phyloP scores from a whole-genome alignment of 2,329 filamentous ascomycete species.

The Cyphellophora attinorum region DNA sequence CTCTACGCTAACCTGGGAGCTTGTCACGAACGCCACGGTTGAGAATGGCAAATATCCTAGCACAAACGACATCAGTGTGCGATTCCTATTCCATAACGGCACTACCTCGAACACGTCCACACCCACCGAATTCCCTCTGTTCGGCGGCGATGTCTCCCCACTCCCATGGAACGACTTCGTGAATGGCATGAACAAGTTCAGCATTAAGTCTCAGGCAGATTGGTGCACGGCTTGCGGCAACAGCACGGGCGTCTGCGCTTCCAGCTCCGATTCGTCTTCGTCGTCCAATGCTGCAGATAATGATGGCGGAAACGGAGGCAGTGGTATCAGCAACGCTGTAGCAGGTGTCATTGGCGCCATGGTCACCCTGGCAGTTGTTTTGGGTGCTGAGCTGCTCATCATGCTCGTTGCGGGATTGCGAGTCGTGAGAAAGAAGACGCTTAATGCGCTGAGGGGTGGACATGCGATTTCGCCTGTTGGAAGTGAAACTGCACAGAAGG shows the following conservation, averaged over 20 bases:
- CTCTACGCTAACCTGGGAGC: constrained; percentile 70
- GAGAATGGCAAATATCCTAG: constrained; percentile 31
- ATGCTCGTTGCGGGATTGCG: constrained; percentile 48
- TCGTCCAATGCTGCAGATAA: constrained; percentile 18
- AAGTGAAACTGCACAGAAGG: too few species aligned
- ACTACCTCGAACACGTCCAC: constrained; percentile 36
- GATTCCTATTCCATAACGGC: constrained; percentile 56
- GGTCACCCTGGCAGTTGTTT: constrained; percentile 54
- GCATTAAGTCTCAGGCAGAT: constrained; percentile 51
- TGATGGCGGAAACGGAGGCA: constrained; percentile 25
- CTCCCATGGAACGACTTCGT: constrained; percentile 64
- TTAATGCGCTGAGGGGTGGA: too few species aligned
- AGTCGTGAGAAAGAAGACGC: constrained; percentile 44
- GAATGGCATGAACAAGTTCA: constrained; percentile 52
- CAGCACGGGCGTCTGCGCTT: constrained; percentile 56
- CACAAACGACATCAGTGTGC: constrained; percentile 42
- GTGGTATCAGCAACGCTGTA: constrained; percentile 57
- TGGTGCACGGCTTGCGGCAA: constrained; percentile 76
- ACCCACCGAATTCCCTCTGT: constrained; percentile 48
- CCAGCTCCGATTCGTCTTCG: constrained; percentile 22
- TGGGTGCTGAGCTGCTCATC: constrained; percentile 46
- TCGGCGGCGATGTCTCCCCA: constrained; percentile 44
- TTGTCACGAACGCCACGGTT: constrained; percentile 40
- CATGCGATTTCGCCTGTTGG: too few species aligned
- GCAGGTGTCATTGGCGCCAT: constrained; percentile 72